Base-by-base conservation (phyloP, 2,329 filamentous ascomycete genomes). In the Paracamarosporium sp. region DNA sequence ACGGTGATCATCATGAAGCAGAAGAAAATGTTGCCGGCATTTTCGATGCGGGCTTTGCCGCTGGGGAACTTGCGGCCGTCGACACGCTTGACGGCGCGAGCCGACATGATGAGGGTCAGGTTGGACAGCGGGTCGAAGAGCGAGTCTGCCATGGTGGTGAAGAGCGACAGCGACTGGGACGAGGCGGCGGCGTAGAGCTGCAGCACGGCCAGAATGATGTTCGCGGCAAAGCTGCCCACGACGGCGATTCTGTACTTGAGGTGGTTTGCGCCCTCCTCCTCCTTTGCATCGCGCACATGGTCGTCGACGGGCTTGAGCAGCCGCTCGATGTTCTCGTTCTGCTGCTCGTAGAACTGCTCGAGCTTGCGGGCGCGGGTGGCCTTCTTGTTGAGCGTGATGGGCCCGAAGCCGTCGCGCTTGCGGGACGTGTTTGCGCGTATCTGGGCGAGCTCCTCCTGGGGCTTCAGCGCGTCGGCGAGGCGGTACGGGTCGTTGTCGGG, bases 81-180 rank as follows among this genome's bases (percentile, higher is more conserved):
- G 36, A 98, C 94, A 52, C 87, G 88, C 68, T 90, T 90, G 64
- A 97, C 92, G 48, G 95, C 94, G 48, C 94, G 91, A 76, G 93
- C 90, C 59, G 90, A 92, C 35, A 97, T 78, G 56, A 98, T 92
- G 13, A 98, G 84, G 0, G 91, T 94, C 51, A 97, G 76, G 71
- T 97, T 97, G 70, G 90, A 94, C 70, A 96, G 74, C 8, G 93
- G 95, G 73, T 98, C 95, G 79, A 98, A 98, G 64, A 98, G 84
- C 50, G 93, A 88, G 77, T 99, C 95, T 15, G 93, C 94, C 91
- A 96, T 96, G 62, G 94, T 99, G 15, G 95, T 97, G 80, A 98
- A 97, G 45, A 99, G 87, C 5, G 94, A 97, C 33, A 98, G 85
- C n/a, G 93, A 97, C 45, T 90, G 88, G 0, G 93, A 97, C 0